Evolutionary conservation across 2,329 filamentous ascomycete species (phyloP), one percentile per base, ranked within the genome.

Genomic region (Talaromyces sp.): DNA sequence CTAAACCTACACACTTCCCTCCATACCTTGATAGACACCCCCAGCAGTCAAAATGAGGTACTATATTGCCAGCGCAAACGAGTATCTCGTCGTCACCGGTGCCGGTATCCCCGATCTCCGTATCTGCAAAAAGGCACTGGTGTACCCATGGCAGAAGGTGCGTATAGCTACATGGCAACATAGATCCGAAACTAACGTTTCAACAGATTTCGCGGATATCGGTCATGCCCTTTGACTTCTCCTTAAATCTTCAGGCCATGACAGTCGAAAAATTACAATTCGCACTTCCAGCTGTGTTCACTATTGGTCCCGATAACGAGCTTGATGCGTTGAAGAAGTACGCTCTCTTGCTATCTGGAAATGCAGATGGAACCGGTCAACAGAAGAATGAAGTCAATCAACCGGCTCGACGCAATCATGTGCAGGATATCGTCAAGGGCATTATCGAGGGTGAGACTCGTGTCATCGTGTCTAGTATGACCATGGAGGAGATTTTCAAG

Each of bases 361-460:
- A 87, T 60, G 77, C 76, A 2, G 80, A 81, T 55, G 76, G 75
- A 13, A 60, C 64, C 3, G 17, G 53, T 68, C 74, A 62, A 68
- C 66, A 48, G 64, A 77, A 68, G 39, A 70, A 69, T 37, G 63
- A 70, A 31, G 70, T 75, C 13, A 75, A 73, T 36, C 73, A 57
- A 28, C 53, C 75, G 15, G 76, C 73, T 63, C 78, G 78, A 21
- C 73, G 79, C n/a, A 79, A 82, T 56, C 89, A 93, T 74, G 85
- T 94, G 15, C 87, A 89, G 67, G 89, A 89, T 64, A 95, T 95
- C 61, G 87, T 95, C 73, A 93, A 91, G 73, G 90, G 89, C 60
- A 91, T 95, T 71, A 94, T 95, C 65, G 89, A 95, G 72, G 91
- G 91, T 61, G 91, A 95, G 73, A 92, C 89, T 1, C 83, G 91